These are phyloP conservation scores for Akanthomyces uredinophilus DNA, from an alignment of 2,329 filamentous ascomycete species.

Conservation along the genomic window DNA sequence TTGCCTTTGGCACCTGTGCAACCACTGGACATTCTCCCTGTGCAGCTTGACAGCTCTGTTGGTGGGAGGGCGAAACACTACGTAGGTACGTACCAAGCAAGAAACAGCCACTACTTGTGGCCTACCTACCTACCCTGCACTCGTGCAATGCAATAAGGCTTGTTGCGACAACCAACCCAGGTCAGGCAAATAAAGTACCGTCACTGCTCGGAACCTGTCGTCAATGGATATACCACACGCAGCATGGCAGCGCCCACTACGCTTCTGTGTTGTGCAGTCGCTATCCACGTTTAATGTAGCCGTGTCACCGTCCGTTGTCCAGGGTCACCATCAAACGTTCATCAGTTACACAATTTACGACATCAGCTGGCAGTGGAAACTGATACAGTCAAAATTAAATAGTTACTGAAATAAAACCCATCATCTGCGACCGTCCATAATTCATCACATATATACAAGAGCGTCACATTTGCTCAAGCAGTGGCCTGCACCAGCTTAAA, in stretches of 20 bases:
- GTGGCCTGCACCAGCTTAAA: slow-evolving; percentile 65
- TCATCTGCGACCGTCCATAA: neutral
- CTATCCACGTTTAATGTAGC: too few relatives aligned
- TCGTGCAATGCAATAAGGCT: neutral
- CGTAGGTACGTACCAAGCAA: neutral
- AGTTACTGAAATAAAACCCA: neutral
- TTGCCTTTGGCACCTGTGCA: neutral
- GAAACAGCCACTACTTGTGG: neutral
- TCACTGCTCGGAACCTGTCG: too few relatives aligned
- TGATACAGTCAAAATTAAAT: neutral
- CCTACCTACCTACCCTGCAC: neutral
- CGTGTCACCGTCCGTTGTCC: too few relatives aligned
- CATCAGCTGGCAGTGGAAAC: neutral
- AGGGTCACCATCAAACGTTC: too few relatives aligned
- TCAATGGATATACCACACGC: too few relatives aligned
- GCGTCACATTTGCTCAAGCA: slow-evolving; percentile 36
- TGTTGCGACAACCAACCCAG: neutral
- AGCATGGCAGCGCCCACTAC: too few relatives aligned
- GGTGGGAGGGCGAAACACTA: too few relatives aligned
- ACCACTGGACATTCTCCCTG: neutral
- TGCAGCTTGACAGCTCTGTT: too few relatives aligned
- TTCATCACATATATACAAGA: slow-evolving; percentile 11
- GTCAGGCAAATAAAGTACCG: neutral
- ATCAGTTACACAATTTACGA: neutral
- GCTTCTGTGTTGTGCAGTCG: too few relatives aligned